Evolutionary conservation across 2,329 filamentous ascomycete species (phyloP).

Genomic region (Nemania abortiva): DNA sequence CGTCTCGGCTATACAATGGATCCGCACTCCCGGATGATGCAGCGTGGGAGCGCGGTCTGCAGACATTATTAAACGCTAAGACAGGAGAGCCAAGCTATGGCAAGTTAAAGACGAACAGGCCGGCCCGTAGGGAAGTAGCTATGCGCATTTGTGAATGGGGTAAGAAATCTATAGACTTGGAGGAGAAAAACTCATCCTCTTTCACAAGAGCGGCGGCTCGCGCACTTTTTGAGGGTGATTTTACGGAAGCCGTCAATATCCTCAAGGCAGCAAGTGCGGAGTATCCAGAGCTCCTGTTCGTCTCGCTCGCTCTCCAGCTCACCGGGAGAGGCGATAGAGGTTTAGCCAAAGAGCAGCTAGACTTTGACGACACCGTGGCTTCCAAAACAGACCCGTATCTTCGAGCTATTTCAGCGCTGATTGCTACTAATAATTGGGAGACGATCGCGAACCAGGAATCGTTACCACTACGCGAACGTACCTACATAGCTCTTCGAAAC

Average conservation of each 20-base stretch:
- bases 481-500: conserved; percentile 78
- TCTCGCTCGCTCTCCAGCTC: conserved; percentile 74
- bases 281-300: conserved; percentile 74
- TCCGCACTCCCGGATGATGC: conserved; percentile 60
- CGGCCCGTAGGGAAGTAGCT: conserved; percentile 79
- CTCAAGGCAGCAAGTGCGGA: conserved; percentile 74
- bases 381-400: conserved; percentile 81
- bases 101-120: conserved; percentile 71
- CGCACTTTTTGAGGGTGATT: conserved; percentile 79
- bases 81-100: conserved; percentile 72
- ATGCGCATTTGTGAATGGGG: conserved; percentile 81
- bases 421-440: conserved; percentile 81
- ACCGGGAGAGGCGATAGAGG: conserved; percentile 64
- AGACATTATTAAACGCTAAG: conserved; percentile 73
- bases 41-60: conserved; percentile 72
- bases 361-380: conserved; percentile 69
- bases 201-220: conserved; percentile 82
- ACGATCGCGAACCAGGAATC: conserved; percentile 79
- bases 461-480: conserved; percentile 79
- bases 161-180: conserved; percentile 60
- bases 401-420: conserved; percentile 81
- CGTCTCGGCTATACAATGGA: conserved; percentile 61
- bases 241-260: conserved; percentile 75
- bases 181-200: conserved; percentile 64
- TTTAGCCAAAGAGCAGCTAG: conserved; percentile 62